Evolutionary conservation across 768 basidiomycete genomes (phyloP).

Genomic region (Phylloporus arenicola): DNA sequence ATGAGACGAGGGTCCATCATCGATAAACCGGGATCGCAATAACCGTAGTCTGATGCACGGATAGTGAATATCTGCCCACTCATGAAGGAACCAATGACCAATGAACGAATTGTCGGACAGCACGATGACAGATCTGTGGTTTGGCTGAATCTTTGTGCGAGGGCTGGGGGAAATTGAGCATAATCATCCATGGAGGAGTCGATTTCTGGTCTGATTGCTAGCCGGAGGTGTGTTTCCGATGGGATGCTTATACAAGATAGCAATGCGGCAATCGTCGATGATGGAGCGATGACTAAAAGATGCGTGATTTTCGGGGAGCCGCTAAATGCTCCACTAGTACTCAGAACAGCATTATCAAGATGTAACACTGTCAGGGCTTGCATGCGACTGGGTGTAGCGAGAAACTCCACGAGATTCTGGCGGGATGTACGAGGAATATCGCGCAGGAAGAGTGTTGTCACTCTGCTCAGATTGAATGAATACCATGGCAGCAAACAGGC

Average conservation of each 20-base stretch:
- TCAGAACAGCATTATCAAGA: constrained; percentile 28
- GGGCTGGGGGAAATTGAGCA: not conserved
- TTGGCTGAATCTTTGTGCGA: not conserved
- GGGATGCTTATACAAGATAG: not conserved
- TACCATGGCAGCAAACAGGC: not conserved
- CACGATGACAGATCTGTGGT: too few species aligned
- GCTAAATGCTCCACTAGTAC: not conserved
- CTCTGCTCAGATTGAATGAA: constrained; percentile 9
- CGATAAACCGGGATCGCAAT: too few species aligned
- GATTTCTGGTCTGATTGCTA: not conserved
- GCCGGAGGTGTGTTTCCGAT: not conserved
- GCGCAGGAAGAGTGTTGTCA: constrained; percentile 33
- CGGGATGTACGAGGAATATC: constrained; percentile 7
- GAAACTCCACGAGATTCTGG: constrained; percentile 26
- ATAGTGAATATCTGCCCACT: too few species aligned
- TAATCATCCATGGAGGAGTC: not conserved
- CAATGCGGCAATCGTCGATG: not conserved
- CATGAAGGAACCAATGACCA: too few species aligned
- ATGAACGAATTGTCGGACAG: too few species aligned
- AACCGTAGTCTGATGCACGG: too few species aligned
- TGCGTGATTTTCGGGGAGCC: not conserved
- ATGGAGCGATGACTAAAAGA: not conserved
- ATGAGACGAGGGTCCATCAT: too few species aligned
- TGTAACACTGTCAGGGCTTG: constrained; percentile 29
- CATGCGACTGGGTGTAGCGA: constrained; percentile 31